Base-by-base conservation (phyloP, 2,329 filamentous ascomycete species). In the Aspergillus oerlinghausenensis region DNA sequence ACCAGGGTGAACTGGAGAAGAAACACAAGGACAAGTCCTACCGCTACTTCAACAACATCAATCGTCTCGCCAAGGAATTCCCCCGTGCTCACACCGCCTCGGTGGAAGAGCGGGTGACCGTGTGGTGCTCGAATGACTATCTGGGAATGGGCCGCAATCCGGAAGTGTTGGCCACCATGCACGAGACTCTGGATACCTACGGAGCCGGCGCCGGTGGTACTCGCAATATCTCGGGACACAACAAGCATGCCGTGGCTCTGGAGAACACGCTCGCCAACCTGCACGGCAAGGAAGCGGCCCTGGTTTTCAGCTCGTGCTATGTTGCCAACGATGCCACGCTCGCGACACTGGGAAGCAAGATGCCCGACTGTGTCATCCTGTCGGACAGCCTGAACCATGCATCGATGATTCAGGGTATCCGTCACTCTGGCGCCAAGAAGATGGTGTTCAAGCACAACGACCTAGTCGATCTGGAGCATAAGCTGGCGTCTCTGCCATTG, bases 11-110 rank as follows among this genome's bases (percentile, higher is more conserved):
- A 75, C 78, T 99, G 65, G 91, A 97, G 67, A 97, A 97, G 84
- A 99, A 99, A 81, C 94, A 96, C 83, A 92, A 96, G 82, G 94
- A 99, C 83, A 97, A 97, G 80, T 97, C 92, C 52, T 99, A 99
- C 80, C 90, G 94, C 71, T 97, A 97, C 81, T 99, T 99, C 82
- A 99, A 99, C 83, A 99, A 99, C 81, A 99, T 99, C 85, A 99
- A 99, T 72, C 92, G 94, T 38, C 83, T 99, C 59, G 94, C 94
- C 64, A 90, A 94, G 78, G 91, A 97, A 63, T 99, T 99, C 62
- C 94, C 94, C 29, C 90, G 89, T 63, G 94, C 94, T 49, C 94
- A 99, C 75, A 96, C 95, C 82, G 84, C 89, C 17, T 86, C 82
- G 57, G 84, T 85, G 70, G 87, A 93, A 58, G 91, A 97, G 64